Evolutionary conservation across 805 yeast genomes (phyloP), one percentile per base, ranked within the genome.

Genomic region (Dipodascus albidus): DNA sequence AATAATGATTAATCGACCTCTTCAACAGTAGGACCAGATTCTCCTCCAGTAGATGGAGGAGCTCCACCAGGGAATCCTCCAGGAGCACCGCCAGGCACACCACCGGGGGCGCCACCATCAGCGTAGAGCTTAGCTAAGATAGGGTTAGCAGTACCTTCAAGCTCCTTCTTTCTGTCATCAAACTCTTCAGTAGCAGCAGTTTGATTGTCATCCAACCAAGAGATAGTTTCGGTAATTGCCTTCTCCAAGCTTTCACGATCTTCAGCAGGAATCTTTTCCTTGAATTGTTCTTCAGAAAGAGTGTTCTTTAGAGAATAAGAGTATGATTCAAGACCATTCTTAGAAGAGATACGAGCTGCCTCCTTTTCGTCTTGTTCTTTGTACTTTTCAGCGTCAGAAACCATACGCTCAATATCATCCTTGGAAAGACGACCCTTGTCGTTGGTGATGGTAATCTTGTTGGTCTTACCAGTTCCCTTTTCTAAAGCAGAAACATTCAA

Each of bases 351-450:
- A 79, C 96, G 87, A 61, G 81, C 71, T 66, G 95, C 87, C 80
- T 89, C 96, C 75, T 81, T 79, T 74, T 88, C 96, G 74, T 89
- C 96, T 74, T 88, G 95, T 63, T 86, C 95, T 78, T 85, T 88
- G 81, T 75, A 89, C 77, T 88, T 89, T 77, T 89, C 96, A 67
- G 96, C 96, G 73, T 89, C 96, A 59, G 87, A 76, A 60, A 89
- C 96, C 96, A 89, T 89, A 75, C 89, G 85, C 77, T 89, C 96
- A 64, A 88, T 88, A 68, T 88, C 96, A 71, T 88, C 96, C 80
- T 87, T 85, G 57, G 96, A 86, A 69, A 89, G 81, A 82, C 96
- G 88, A 75, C 96, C 96, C 78, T 89, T 89, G 73, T 89, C 96
- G 77, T 89, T 89, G 73, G 96, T 88, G 74, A 89, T 89, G 68